Evolutionary conservation across 1,284 basidiomycete genomes (phyloP).

Genomic region (Xerocomus tenax): DNA sequence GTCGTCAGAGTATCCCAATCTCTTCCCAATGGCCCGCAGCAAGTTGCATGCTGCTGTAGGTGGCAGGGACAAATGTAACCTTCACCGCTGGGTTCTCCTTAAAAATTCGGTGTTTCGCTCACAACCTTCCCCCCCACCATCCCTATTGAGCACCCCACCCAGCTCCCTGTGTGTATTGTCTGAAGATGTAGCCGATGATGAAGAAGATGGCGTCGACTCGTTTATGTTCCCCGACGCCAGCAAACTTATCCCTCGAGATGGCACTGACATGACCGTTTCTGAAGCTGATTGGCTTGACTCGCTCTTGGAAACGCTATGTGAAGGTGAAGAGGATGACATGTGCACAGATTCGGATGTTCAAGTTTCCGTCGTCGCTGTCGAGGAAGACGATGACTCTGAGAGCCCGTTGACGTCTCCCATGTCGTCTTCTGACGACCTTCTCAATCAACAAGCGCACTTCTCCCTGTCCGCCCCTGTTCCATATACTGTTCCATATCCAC

Average conservation of each 20-base stretch:
- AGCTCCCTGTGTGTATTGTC: slow-evolving; percentile 33
- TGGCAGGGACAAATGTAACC: slow-evolving; percentile 58
- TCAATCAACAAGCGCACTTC: slow-evolving; percentile 43
- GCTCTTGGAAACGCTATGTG: slow-evolving; percentile 58
- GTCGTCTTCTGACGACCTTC: slow-evolving; percentile 65
- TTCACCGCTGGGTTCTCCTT: slow-evolving; percentile 77
- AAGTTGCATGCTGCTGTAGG: slow-evolving; percentile 60
- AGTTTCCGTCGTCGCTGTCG: slow-evolving; percentile 36
- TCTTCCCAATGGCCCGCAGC: slow-evolving; percentile 59
- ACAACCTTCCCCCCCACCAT: slow-evolving; percentile 32
- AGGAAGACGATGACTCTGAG: slow-evolving; percentile 47
- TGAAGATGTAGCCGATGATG: slow-evolving; percentile 36
- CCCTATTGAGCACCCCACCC: slow-evolving; percentile 27
- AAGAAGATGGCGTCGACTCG: slow-evolving; percentile 36
- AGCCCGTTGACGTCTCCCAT: slow-evolving; percentile 59
- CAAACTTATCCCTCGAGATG: slow-evolving; percentile 39
- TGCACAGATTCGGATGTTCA: slow-evolving; percentile 37
- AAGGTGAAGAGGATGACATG: slow-evolving; percentile 55
- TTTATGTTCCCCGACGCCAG: slow-evolving; percentile 74
- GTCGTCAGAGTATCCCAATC: slow-evolving; percentile 40
- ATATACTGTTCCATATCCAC: slow-evolving; percentile 60
- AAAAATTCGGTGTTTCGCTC: slow-evolving; percentile 69
- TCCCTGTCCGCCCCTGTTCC: slow-evolving; percentile 42
- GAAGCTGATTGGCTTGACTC: slow-evolving; percentile 76
- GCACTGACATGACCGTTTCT: slow-evolving; percentile 37